These are phyloP conservation scores for Podospora comata DNA, from an alignment of 495 filamentous ascomycete genomes.

Conservation along the genomic window DNA sequence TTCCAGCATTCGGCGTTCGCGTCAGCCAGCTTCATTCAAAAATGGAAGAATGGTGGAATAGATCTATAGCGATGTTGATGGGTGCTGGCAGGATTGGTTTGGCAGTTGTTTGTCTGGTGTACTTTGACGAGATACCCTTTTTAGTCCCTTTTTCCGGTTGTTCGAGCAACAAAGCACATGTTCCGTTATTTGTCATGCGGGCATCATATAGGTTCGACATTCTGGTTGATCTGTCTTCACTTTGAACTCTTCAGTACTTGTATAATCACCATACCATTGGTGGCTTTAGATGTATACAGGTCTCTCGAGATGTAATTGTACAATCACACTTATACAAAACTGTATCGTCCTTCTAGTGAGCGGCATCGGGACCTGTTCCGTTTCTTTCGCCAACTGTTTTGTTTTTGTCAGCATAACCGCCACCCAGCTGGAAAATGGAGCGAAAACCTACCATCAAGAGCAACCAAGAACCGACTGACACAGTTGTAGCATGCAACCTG, in stretches of 20 bases:
- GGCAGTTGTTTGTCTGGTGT: neutral
- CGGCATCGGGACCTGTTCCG: slow-evolving; percentile 40
- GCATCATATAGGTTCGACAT: neutral
- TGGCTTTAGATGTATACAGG: too few relatives aligned
- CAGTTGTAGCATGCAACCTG: slow-evolving; percentile 77
- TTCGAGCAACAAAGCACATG: neutral
- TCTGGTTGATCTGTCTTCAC: neutral
- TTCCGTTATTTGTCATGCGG: neutral
- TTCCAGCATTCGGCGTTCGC: neutral
- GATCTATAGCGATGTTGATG: neutral
- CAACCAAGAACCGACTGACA: slow-evolving; percentile 80
- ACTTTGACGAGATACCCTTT: neutral
- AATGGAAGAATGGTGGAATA: neutral
- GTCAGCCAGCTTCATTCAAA: neutral
- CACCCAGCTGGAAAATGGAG: neutral
- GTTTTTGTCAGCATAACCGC: slow-evolving; percentile 10
- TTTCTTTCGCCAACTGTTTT: slow-evolving; percentile 50
- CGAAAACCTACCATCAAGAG: slow-evolving; percentile 64
- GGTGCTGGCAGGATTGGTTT: neutral
- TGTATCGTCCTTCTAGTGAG: slow-evolving; percentile 17
- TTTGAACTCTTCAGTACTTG: neutral
- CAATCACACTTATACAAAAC: neutral
- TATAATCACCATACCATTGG: neutral
- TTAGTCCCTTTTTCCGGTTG: neutral
- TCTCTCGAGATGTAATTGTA: neutral